Conservation (phyloP, 2,329 filamentous ascomycete genomes). For the Alternaria brassicae region DNA sequence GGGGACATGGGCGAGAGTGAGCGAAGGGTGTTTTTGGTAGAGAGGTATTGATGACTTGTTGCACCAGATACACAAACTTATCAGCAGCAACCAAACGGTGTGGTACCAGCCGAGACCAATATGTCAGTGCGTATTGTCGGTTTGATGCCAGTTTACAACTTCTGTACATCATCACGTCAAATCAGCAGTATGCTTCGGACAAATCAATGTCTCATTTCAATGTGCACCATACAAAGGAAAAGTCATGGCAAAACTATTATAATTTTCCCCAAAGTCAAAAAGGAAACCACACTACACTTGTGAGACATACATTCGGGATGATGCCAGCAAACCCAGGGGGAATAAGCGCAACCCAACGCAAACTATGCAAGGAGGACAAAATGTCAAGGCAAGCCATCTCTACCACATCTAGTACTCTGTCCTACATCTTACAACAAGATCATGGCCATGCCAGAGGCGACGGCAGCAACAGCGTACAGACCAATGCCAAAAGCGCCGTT, state of each 20-base stretch:
- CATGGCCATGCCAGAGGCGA: slow-evolving; percentile 62
- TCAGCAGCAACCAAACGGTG: neutral
- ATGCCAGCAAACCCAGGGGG: slow-evolving; percentile 7
- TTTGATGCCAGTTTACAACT: no score
- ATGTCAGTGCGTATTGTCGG: no score
- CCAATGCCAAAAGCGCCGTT: slow-evolving; percentile 57
- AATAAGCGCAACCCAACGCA: slow-evolving; percentile 20
- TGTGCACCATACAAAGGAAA: slow-evolving; percentile 1
- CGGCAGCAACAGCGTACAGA: slow-evolving; percentile 58
- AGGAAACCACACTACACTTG: slow-evolving; percentile 7
- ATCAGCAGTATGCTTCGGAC: neutral
- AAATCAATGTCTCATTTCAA: slow-evolving; percentile 4
- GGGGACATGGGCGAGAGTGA: slow-evolving; percentile 57
- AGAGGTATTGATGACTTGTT: slow-evolving; percentile 63
- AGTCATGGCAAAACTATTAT: neutral
- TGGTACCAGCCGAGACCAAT: neutral
- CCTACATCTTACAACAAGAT: slow-evolving; percentile 58
- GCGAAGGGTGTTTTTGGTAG: slow-evolving; percentile 67
- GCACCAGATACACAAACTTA: neutral
- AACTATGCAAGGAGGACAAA: slow-evolving; percentile 17
- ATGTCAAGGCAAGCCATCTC: neutral
- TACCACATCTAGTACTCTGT: neutral
- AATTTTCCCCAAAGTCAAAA: slow-evolving; percentile 5
- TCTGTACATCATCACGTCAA: neutral
- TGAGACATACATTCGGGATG: neutral